These are phyloP conservation scores for Wallacemonas sp. DNA, from an alignment of 208 protist genomes.

Conservation along the genomic window DNA sequence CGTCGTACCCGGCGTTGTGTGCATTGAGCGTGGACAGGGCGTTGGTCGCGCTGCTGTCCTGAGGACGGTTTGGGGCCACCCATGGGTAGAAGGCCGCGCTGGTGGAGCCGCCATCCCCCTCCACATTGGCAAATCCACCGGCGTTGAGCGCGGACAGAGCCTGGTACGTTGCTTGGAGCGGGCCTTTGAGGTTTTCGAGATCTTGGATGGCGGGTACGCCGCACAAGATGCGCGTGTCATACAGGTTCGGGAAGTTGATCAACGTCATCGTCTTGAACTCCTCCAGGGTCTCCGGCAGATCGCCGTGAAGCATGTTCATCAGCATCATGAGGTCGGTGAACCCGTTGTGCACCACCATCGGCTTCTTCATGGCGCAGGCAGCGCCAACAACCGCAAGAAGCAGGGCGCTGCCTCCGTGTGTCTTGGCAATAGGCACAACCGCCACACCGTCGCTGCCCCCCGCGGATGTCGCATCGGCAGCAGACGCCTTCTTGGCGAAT, in stretches of 20 bases:
- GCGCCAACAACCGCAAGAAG: conserved; percentile 40
- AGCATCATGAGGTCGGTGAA: conserved; percentile 64
- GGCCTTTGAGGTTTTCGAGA: conserved; percentile 33
- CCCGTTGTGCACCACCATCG: conserved; percentile 62
- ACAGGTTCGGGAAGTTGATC: conserved; percentile 51
- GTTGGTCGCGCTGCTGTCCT: no score
- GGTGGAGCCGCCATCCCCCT: background rate
- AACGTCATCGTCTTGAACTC: conserved; percentile 48
- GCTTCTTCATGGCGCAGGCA: conserved; percentile 29
- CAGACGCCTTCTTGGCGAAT: background rate
- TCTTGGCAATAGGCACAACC: background rate
- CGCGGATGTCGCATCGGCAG: background rate
- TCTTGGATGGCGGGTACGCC: conserved; percentile 36
- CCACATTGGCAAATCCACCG: background rate
- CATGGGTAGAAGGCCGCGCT: background rate
- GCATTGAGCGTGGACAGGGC: background rate
- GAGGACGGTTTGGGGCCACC: no score
- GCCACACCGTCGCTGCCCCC: background rate
- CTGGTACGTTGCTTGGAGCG: conserved; percentile 27
- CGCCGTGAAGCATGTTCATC: conserved; percentile 26
- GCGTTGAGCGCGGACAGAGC: background rate
- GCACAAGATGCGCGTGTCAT: conserved; percentile 60
- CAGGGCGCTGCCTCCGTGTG: conserved; percentile 35
- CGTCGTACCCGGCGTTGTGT: conserved; percentile 53
- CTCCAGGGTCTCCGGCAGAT: conserved; percentile 22